Evolutionary conservation across 2,329 filamentous ascomycete species (phyloP), one percentile per base, ranked within the genome.

Genomic region (Aschersonia sp.): DNA sequence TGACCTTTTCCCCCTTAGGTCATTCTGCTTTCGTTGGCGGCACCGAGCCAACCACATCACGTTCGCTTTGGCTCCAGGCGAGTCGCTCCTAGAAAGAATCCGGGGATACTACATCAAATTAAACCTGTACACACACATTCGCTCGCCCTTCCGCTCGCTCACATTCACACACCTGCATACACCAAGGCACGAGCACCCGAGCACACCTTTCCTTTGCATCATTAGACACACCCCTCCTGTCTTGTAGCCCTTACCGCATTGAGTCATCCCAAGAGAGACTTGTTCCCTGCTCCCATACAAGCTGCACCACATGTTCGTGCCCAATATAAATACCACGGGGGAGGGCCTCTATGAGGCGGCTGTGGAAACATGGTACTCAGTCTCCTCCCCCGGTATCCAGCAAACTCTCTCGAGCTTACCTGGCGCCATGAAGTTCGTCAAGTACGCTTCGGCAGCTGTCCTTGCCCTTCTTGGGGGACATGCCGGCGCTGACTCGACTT

Each of bases 401-500:
- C 46, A 50, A n/a, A 45, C 31, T n/a, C 12, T 51, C n/a, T 45
- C 47, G 11, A 43, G 39, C 14, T 41, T 50, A 32, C 43, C 46
- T 4, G 47, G 41, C 30, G 45, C 44, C 40, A 56, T 58, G 56
- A 54, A 53, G 50, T 50, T 57, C 22, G 30, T 53, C 7, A 49
- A 51, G 44, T 52, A 54, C 35, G 53, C 53, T 39, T 49, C 52
- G 47, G 50, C 51, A 40, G 50, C 56, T 12, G 33, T 51, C 12
- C 41, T 56, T 8, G 52, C 54, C 45, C 12, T 52, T 14, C 42
- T 55, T 30, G 52, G 54, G n/a, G 45, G 32, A 12, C 46, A 47
- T 31, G 45, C 43, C 22, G 51, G 48, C 12, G 57, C 53, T 6
- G 51, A 49, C 12, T 83, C 79, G 8, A 76, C 69, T 2, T 85